Conservation (phyloP, 2,329 filamentous ascomycete genomes). For the Sarocladium brachiariae region DNA sequence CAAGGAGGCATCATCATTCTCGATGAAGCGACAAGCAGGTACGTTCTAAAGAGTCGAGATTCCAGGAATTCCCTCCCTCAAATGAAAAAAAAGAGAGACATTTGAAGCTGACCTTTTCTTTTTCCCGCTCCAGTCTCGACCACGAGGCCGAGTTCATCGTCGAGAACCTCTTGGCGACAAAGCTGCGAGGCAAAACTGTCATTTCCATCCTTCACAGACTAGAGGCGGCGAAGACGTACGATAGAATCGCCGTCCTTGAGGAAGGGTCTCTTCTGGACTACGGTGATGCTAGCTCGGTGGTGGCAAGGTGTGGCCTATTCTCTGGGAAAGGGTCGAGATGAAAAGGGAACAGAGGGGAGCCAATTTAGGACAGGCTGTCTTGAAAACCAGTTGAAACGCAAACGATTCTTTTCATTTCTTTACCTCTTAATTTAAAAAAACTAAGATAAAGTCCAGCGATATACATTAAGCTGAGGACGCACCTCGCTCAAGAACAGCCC, state of each 20-base stretch:
- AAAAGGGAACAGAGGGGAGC: background rate
- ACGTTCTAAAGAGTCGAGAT: too few relatives aligned
- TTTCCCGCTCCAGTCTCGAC: background rate
- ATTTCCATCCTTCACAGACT: background rate
- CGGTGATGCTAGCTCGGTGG: background rate
- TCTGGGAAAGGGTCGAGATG: background rate
- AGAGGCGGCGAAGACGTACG: background rate
- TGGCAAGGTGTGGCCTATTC: background rate
- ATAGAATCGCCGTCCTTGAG: background rate
- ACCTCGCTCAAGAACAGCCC: conserved; percentile 1
- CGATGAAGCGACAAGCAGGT: conserved; percentile 8
- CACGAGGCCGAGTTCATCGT: background rate
- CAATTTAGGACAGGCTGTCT: background rate
- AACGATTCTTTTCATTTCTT: too few relatives aligned
- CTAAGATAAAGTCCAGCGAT: too few relatives aligned
- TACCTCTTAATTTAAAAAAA: too few relatives aligned
- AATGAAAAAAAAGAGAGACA: too few relatives aligned
- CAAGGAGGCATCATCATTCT: conserved; percentile 7
- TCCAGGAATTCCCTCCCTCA: too few relatives aligned
- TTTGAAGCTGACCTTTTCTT: background rate
- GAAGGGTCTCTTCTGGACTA: background rate
- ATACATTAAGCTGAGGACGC: background rate
- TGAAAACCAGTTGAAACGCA: too few relatives aligned
- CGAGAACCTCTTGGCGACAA: background rate
- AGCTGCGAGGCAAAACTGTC: background rate